phyloP scores from a whole-genome alignment of 441 rosid species.

The Euphorbia corollata region DNA sequence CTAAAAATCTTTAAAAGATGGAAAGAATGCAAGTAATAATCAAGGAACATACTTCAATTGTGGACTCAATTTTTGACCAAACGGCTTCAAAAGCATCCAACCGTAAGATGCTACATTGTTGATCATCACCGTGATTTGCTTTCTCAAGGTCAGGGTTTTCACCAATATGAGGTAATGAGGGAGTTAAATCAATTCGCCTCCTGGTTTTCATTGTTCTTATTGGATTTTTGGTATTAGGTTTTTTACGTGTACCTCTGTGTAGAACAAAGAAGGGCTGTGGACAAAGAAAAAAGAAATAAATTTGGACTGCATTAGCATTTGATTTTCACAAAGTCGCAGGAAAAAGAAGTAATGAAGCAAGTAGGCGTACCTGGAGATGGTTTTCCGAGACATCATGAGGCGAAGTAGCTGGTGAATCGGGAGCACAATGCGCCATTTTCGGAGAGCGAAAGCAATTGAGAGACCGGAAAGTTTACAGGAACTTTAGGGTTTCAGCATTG shows the following conservation, averaged over 20 bases:
- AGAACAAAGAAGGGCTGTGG: slow-evolving; percentile 59
- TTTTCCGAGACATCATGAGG: slow-evolving; percentile 27
- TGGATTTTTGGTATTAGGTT: slow-evolving; percentile 27
- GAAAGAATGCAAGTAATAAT: slow-evolving; percentile 4
- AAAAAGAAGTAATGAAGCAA: not conserved
- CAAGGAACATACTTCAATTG: slow-evolving; percentile 41
- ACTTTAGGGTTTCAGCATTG: slow-evolving; percentile 21
- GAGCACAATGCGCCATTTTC: slow-evolving; percentile 34
- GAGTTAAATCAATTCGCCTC: slow-evolving; percentile 47
- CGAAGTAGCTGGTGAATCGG: slow-evolving; percentile 30
- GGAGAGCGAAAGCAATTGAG: not conserved
- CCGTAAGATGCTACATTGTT: slow-evolving; percentile 23
- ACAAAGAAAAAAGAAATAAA: not conserved
- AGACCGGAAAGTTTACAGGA: not conserved
- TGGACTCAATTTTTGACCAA: slow-evolving; percentile 67
- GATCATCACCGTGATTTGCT: slow-evolving; percentile 26
- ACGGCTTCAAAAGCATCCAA: slow-evolving; percentile 58
- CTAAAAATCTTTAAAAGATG: not conserved
- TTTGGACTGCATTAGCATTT: not conserved
- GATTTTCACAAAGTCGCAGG: slow-evolving; percentile 14
- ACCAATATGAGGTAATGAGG: slow-evolving; percentile 24
- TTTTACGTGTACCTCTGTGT: slow-evolving; percentile 35
- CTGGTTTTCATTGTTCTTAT: slow-evolving; percentile 33
- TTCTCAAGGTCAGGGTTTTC: slow-evolving; percentile 29
- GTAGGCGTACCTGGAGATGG: slow-evolving; percentile 37